Evolutionary conservation across 345 rosid species (phyloP), one percentile per base, ranked within the genome.

Genomic region (Balakata baccata): DNA sequence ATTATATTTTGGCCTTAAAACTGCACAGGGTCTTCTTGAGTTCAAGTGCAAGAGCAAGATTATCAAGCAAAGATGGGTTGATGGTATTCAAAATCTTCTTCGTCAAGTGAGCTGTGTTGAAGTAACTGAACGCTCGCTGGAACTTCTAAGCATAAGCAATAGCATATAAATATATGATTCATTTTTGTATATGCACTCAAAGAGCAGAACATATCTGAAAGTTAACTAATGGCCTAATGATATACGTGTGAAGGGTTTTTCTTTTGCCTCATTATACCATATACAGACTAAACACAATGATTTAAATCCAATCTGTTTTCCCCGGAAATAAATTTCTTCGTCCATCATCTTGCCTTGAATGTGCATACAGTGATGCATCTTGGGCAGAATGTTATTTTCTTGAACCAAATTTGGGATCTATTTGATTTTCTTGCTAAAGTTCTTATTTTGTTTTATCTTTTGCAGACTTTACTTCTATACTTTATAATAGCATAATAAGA

Each of bases 1-100:
- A 75, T 83, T 89, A 57, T 86, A 87, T 79, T 92, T 95, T 17
- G 99, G 98, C 56, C 85, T 92, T 29, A 95, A 90, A 80, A 95
- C 99, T 0, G 98, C 88, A 29, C 90, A 95, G 59, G 98, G 99
- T n/a, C 93, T 95, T 45, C 65, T 92, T 17, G 99, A 95, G 78
- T 95, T 95, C 82, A 90, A 90, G 79, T 95, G 99, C 87, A 85
- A 87, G 83, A 85, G 69, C 87, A 88, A 89, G 83, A 66, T 82
- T 57, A 90, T 92, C 37, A 95, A 89, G 89, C 98, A 95, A 79
- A 89, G 75, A 80, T 95, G 99, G 99, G 92, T 91, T 11, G 96
- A 86, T 18, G 89, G 86, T 68, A 87, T 87, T 70, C 87, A 87
- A 77, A 82, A 81, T 77, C 97, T 92, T 63, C 96, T 95, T 38